Conservation (phyloP, 2,329 filamentous ascomycete genomes). For the Ceratocystis colombiana region DNA sequence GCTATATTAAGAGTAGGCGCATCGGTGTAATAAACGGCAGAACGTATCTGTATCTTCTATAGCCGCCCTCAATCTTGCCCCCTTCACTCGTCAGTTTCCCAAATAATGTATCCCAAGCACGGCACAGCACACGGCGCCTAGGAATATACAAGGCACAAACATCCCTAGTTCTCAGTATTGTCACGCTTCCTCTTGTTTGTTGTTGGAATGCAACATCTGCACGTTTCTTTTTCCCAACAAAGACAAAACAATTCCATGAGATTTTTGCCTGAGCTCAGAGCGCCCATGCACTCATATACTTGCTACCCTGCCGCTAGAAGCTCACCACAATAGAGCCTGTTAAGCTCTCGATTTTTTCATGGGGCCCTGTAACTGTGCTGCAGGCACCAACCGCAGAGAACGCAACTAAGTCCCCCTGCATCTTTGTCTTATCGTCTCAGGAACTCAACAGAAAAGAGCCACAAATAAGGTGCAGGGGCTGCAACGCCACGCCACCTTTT, state of each 20-base stretch:
- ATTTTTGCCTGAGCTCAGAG: slow-evolving; percentile 4
- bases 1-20: too few species aligned
- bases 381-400: background rate
- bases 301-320: background rate
- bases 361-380: background rate
- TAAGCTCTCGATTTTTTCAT: background rate
- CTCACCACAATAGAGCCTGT: background rate
- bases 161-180: background rate
- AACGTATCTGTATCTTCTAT: too few species aligned
- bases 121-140: background rate
- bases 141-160: background rate
- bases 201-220: background rate
- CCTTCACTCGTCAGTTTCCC: too few species aligned
- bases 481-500: slow-evolving; percentile 1
- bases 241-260: background rate
- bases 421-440: background rate
- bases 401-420: background rate
- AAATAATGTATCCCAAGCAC: too few species aligned
- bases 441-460: slow-evolving; percentile 7
- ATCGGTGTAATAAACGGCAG: too few species aligned
- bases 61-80: too few species aligned
- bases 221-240: slow-evolving; percentile 12
- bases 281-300: background rate
- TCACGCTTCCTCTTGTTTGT: background rate
- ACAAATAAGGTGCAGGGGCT: background rate